These are phyloP conservation scores for Ophiostoma australiae DNA, from an alignment of 2,329 filamentous ascomycete genomes.

Conservation along the genomic window DNA sequence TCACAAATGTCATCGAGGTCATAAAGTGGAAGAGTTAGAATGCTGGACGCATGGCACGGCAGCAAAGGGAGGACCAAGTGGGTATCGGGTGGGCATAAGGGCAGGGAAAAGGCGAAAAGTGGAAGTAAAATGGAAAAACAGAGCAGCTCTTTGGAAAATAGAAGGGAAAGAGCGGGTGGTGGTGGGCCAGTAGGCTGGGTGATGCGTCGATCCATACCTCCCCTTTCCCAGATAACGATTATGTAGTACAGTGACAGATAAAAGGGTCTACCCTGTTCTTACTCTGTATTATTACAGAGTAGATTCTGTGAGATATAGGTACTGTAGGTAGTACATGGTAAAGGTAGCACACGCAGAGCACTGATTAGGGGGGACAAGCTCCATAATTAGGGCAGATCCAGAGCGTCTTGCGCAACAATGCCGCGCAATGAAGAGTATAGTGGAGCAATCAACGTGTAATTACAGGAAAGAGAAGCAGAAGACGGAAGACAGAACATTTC, in stretches of 20 bases:
- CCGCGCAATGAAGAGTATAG: not conserved
- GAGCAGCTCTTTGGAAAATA: not conserved
- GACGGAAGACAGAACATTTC: too few relatives aligned
- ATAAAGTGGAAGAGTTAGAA: not conserved
- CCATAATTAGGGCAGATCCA: conserved; percentile 22
- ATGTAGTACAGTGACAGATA: not conserved
- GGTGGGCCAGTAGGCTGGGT: conserved; percentile 4
- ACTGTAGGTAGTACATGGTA: not conserved
- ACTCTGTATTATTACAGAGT: too few relatives aligned
- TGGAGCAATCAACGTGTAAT: too few relatives aligned
- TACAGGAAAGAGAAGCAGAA: not conserved
- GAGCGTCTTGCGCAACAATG: not conserved
- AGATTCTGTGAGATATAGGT: not conserved
- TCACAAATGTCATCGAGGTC: not conserved
- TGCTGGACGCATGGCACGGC: not conserved
- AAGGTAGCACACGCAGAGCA: not conserved
- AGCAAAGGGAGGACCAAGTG: not conserved
- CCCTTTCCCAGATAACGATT: not conserved
- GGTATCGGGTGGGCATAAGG: not conserved
- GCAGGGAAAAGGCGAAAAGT: not conserved
- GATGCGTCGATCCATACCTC: conserved; percentile 3
- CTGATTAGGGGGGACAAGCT: conserved; percentile 12
- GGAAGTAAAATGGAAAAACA: not conserved
- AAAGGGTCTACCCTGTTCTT: too few relatives aligned
- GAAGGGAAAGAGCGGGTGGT: not conserved